phyloP scores from a whole-genome alignment of 73 alveolate species.

The Effrenium voratum region DNA sequence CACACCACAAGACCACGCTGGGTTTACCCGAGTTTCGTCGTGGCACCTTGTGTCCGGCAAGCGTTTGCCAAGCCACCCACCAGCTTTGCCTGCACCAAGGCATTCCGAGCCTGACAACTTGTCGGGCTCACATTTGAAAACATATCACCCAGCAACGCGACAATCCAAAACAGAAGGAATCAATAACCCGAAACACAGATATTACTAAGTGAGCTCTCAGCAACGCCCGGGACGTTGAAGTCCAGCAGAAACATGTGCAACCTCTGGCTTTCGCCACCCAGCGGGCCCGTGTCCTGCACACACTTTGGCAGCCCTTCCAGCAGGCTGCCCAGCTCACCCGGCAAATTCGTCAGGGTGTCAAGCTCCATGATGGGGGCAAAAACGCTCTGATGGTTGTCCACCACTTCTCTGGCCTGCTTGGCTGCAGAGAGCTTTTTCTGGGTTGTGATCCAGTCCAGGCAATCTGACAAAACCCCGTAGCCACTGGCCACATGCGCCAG shows the following conservation, averaged over 20 bases:
- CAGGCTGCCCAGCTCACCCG: constrained; percentile 8
- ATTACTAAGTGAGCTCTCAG: too few species aligned
- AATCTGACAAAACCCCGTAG: background rate
- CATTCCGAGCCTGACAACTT: constrained; percentile 25
- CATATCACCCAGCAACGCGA: too few species aligned
- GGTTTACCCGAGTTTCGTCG: too few species aligned
- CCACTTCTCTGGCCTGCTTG: background rate
- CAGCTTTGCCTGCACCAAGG: background rate
- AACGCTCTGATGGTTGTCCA: background rate
- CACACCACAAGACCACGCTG: too few species aligned
- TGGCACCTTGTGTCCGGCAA: constrained; percentile 18
- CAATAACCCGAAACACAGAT: too few species aligned
- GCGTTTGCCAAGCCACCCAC: background rate
- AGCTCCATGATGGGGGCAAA: background rate
- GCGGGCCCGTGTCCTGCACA: too few species aligned
- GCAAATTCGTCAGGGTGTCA: background rate
- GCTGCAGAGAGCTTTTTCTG: constrained; percentile 3
- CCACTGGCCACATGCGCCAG: background rate
- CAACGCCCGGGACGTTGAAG: too few species aligned
- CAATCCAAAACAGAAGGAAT: too few species aligned
- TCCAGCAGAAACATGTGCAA: too few species aligned
- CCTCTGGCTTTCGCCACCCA: too few species aligned
- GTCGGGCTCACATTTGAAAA: too few species aligned
- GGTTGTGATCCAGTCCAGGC: constrained; percentile 15
- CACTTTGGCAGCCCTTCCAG: too few species aligned